Conservation (phyloP, 2,329 filamentous ascomycete species). For the Aureobasidium sp. region DNA sequence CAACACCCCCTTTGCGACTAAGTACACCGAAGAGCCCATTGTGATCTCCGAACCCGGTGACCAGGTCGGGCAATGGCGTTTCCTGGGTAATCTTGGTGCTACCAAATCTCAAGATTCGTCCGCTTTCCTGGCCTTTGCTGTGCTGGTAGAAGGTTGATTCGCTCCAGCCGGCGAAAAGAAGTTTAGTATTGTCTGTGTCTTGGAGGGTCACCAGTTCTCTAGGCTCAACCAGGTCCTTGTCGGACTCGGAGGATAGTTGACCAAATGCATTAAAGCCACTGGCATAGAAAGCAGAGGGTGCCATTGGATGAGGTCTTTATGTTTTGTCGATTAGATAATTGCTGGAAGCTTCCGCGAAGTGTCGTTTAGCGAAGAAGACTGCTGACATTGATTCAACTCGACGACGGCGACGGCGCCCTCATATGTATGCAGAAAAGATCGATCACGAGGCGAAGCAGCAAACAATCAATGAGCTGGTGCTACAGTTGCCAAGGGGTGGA, state of each 20-base stretch:
- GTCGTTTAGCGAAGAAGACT: neutral
- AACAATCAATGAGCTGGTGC: neutral
- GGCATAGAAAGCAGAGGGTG: neutral
- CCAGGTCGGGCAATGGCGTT: conserved; percentile 10
- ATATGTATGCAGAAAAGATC: neutral
- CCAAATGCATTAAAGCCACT: conserved; percentile 12
- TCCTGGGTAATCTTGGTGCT: conserved; percentile 12
- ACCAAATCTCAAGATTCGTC: conserved; percentile 12
- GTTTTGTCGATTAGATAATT: neutral
- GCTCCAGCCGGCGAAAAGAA: conserved; percentile 27
- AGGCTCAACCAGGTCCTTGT: neutral
- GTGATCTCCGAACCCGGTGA: conserved; percentile 22
- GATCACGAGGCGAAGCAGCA: conserved; percentile 1
- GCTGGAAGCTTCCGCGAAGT: too few species aligned
- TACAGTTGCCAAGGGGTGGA: neutral
- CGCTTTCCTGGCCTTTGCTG: conserved; percentile 14
- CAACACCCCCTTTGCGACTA: conserved; percentile 19
- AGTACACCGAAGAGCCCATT: conserved; percentile 24
- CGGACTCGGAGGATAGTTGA: neutral
- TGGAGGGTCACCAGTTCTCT: neutral
- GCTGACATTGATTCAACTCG: neutral
- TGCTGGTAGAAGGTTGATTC: conserved; percentile 19
- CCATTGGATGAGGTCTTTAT: neutral
- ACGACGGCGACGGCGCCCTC: neutral
- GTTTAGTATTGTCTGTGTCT: neutral